Evolutionary conservation across 2,329 filamentous ascomycete species (phyloP), one percentile per base, ranked within the genome.

Genomic region (Trichoderma afroharzianum): DNA sequence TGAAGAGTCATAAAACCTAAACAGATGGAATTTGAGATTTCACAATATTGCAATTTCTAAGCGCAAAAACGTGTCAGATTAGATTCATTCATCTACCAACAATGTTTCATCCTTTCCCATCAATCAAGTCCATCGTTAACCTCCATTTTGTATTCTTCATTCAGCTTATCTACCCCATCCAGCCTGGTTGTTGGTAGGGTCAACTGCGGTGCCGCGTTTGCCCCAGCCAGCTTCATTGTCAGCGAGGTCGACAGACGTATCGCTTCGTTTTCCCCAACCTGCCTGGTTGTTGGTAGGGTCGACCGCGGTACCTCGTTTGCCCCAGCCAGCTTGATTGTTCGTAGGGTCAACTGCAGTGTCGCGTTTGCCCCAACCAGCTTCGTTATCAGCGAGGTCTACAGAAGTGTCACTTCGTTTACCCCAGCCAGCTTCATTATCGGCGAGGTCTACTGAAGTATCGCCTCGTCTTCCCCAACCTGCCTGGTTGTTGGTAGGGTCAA

Each of bases 221-320:
- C 61, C 61, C 59, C 59, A 63, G 1, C 33, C 59, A n/a, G 59
- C 33, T 4, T 63, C 33, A 18, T 36, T 36, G 12, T 62, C 43
- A 2, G 32, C 14, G 7, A 33, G 33, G 11, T 62, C 32, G 1
- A 39, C 59, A 9, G 33, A 21, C 5, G 59, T 62, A 6, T 47
- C 53, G 2, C 28, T 7, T 8, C 66, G 53, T 24, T 32, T 68
- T 11, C 57, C 67, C 67, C 67, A 69, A 1, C 57, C 67, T n/a
- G 67, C 57, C 36, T 69, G 57, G 9, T 55, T 63, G n/a, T 70
- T 70, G 8, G 43, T 63, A 11, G 26, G 30, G 21, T 70, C 57
- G 63, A 70, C 67, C 2, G 62, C 26, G 3, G 61, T 50, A 9
- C 32, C 57, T 1, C 57, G 26, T 28, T 18, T 62, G 1, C 57